Base-by-base conservation (phyloP, 2,329 filamentous ascomycete species). In the Diaporthe vexans region DNA sequence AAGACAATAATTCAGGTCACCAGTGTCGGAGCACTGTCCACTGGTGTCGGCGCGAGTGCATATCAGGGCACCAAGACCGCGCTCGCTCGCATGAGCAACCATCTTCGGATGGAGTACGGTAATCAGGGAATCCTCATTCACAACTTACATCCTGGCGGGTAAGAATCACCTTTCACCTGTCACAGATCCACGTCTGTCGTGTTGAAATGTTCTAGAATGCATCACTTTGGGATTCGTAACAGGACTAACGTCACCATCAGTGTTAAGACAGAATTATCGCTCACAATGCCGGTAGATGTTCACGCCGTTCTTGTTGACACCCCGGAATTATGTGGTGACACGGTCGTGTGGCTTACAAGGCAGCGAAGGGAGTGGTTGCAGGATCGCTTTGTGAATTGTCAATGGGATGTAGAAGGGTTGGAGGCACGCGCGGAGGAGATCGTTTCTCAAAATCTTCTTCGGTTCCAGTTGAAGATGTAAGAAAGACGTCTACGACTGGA, bases 41-140 rank as follows among this genome's bases (percentile, higher is more conserved):
- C 81, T 9, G 69, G 54, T 0, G 79, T 79, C 0, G 82, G 82
- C 1, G 84, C 80, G 0, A 87, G 84, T 13, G 82, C 82, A 0
- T 90, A 90, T 77, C 85, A 87, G 77, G 81, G 81, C 4, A 80
- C 81, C 65, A 89, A 89, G 76, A 81, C 88, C 51, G 84, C 85
- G 0, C 75, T 86, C 1, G 79, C 83, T 63, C 83, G 86, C 7
- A 78, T 89, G 17, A 84, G 81, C 24, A 85, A 89, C 77, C 87
- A 85, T 74, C 73, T 86, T 26, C 80, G 79, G 6, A 74, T 74
- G 40, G 88, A 90, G 75, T 86, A 89, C 76, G 78, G 77, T 11
- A 79, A 82, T 13, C 78, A 86, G 59, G 85, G 85, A 0, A 75
- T 88, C 0, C 77, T 88, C 13, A 82, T 82, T n/a, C 82, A 83